Percentiles rank a stretch among this genome's conserved stretches.
Conservation (phyloP, 495 filamentous ascomycete genomes). For the Aspergillus heteromorphus region DNA sequence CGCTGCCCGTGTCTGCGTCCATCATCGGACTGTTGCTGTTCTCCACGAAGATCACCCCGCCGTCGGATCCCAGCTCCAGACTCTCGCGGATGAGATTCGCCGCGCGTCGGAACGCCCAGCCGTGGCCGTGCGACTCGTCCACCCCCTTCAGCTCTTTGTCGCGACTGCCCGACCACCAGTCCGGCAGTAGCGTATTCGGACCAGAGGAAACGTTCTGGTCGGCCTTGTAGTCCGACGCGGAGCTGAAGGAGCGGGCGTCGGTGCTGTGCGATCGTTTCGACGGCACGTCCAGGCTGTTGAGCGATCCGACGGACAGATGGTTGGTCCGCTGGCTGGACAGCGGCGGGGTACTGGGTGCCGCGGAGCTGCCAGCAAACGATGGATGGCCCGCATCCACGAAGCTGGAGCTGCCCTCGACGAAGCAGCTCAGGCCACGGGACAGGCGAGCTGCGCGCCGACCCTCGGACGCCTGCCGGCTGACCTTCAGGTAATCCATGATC, state of each 20-base stretch:
- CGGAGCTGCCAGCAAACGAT: slow-evolving; percentile 22
- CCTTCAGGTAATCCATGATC: slow-evolving; percentile 60
- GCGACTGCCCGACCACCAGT: slow-evolving; percentile 32
- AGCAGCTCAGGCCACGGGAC: slow-evolving; percentile 56
- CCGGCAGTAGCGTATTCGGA: slow-evolving; percentile 29
- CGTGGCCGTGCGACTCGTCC: slow-evolving; percentile 37
- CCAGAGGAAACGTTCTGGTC: slow-evolving; percentile 21
- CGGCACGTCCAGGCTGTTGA: slow-evolving; percentile 22
- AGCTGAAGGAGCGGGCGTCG: slow-evolving; percentile 28
- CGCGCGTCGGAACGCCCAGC: slow-evolving; percentile 48
- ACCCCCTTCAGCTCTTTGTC: slow-evolving; percentile 26
- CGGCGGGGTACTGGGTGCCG: slow-evolving; percentile 20
- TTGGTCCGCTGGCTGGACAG: slow-evolving; percentile 24
- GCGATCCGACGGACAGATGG: slow-evolving; percentile 24
- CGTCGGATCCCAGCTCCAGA: slow-evolving; percentile 44
- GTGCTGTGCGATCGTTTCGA: slow-evolving; percentile 24
- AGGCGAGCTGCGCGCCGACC: slow-evolving; percentile 54
- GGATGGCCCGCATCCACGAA: slow-evolving; percentile 32
- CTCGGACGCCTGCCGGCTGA: slow-evolving; percentile 51
- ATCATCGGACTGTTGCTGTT: slow-evolving; percentile 26
- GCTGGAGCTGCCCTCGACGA: slow-evolving; percentile 53
- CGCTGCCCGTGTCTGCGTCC: slow-evolving; percentile 30
- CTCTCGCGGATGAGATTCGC: slow-evolving; percentile 54
- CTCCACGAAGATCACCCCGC: slow-evolving; percentile 54
- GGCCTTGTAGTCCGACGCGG: slow-evolving; percentile 24